phyloP scores from a whole-genome alignment of 2,329 filamentous ascomycete genomes.

The Aspergillus awamori region DNA sequence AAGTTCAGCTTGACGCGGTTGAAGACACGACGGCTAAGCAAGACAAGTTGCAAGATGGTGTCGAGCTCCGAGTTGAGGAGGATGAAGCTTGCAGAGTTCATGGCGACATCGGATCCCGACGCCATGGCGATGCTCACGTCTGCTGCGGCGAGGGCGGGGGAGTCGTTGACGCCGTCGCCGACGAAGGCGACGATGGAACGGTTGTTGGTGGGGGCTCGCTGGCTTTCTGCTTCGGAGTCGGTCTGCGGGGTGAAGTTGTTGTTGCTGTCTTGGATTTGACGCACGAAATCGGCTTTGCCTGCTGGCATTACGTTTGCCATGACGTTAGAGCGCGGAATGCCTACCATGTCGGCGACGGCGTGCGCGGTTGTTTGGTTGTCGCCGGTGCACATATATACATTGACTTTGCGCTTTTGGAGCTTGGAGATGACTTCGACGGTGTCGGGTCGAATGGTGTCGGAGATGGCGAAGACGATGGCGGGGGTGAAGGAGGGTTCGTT shows the following conservation, averaged over 20 bases:
- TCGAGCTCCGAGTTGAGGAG: constrained; percentile 71
- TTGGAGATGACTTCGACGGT: constrained; percentile 65
- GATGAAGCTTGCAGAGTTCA: constrained; percentile 80
- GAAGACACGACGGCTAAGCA: constrained; percentile 72
- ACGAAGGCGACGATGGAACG: constrained; percentile 75
- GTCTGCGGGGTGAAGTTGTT: not conserved
- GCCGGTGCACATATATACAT: constrained; percentile 90
- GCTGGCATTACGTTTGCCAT: constrained; percentile 85
- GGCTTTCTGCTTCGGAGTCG: constrained; percentile 14
- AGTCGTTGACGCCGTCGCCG: constrained; percentile 85
- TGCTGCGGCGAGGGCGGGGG: constrained; percentile 75
- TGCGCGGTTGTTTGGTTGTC: constrained; percentile 84
- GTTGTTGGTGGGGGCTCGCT: constrained; percentile 15
- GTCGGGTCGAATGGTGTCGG: constrained; percentile 79
- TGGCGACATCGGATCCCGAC: constrained; percentile 78
- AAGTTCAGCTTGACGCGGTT: constrained; percentile 82
- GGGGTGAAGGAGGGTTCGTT: constrained; percentile 47
- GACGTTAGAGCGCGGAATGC: constrained; percentile 73
- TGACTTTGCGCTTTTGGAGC: constrained; percentile 66
- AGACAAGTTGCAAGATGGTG: constrained; percentile 72
- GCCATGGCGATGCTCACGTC: constrained; percentile 84
- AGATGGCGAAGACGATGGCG: constrained; percentile 70
- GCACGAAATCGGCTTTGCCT: constrained; percentile 63
- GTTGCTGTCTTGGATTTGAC: constrained; percentile 37
- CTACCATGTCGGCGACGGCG: constrained; percentile 74